A percentile compares a stretch with the other conserved stretches of the same genome.
Evolutionary conservation across 331 rosid species (phyloP).

Genomic region (Rhamnella rubrinervis): DNA sequence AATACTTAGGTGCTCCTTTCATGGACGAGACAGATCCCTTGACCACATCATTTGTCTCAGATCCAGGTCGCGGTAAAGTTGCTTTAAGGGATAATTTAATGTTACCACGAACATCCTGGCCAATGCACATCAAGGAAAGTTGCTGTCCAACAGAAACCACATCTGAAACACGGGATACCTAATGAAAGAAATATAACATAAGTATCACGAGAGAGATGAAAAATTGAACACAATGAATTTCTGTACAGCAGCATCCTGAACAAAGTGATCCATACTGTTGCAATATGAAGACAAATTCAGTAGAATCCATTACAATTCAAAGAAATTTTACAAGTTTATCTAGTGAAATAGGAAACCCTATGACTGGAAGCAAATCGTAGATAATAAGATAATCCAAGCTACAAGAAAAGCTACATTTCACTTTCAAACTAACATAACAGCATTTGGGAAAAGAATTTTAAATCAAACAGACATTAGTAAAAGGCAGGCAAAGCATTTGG

Average conservation of each 20-base stretch:
- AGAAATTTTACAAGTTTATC: no score
- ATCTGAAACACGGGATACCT: slow-evolving; percentile 82
- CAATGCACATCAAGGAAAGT: slow-evolving; percentile 81
- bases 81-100: slow-evolving; percentile 91
- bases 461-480: no score
- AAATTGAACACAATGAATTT: not conserved
- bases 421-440: no score
- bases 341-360: no score
- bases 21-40: slow-evolving; percentile 38
- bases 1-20: slow-evolving; percentile 40
- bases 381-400: no score
- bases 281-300: no score
- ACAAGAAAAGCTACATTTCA: no score
- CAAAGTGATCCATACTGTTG: no score
- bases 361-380: no score
- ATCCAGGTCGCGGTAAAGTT: slow-evolving; percentile 33
- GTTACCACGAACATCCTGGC: slow-evolving; percentile 94
- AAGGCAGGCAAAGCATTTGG: no score
- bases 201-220: not conserved
- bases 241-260: not conserved
- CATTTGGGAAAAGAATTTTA: no score
- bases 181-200: slow-evolving; percentile 19
- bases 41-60: slow-evolving; percentile 25
- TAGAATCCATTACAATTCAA: no score
- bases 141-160: slow-evolving; percentile 76